Conservation (phyloP, 164 flowering plant species). For the Houttuynia cordata region DNA sequence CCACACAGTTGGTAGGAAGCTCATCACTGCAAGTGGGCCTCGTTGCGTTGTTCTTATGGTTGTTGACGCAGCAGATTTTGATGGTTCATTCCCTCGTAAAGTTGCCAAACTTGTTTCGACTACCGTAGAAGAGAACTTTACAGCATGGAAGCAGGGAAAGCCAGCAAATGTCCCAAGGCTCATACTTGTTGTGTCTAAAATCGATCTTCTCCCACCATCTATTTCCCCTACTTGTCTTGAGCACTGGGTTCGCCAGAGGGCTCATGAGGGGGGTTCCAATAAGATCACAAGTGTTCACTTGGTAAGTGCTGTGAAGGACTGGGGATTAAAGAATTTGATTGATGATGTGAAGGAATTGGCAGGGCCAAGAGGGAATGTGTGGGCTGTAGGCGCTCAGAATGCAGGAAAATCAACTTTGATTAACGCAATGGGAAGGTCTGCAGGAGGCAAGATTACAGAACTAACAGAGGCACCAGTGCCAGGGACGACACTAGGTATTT, state of each 20-base stretch:
- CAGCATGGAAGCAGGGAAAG: conserved; percentile 78
- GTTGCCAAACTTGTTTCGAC: conserved; percentile 57
- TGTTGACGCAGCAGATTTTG: conserved; percentile 85
- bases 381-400: conserved; percentile 96
- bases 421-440: conserved; percentile 63
- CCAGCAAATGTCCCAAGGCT: conserved; percentile 83
- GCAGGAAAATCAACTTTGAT: conserved; percentile 90
- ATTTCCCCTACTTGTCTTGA: conserved; percentile 60
- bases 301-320: conserved; percentile 68
- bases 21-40: conserved; percentile 36
- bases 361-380: conserved; percentile 74
- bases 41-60: conserved; percentile 74
- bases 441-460: conserved; percentile 39
- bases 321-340: conserved; percentile 78
- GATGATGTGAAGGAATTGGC: conserved; percentile 62
- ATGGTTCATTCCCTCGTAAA: conserved; percentile 75
- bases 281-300: conserved; percentile 69
- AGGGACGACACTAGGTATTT: conserved; percentile 88
- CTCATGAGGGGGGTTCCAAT: conserved; percentile 66
- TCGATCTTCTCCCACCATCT: conserved; percentile 61
- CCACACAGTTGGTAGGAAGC: conserved; percentile 71
- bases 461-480: conserved; percentile 95
- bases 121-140: conserved; percentile 55
- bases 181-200: conserved; percentile 78
- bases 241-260: conserved; percentile 81